A percentile compares a stretch with the other conserved stretches of the same genome.
These are phyloP conservation scores for Phytophthora cactorum DNA, from an alignment of 352 stramenopile species.

Conservation along the genomic window DNA sequence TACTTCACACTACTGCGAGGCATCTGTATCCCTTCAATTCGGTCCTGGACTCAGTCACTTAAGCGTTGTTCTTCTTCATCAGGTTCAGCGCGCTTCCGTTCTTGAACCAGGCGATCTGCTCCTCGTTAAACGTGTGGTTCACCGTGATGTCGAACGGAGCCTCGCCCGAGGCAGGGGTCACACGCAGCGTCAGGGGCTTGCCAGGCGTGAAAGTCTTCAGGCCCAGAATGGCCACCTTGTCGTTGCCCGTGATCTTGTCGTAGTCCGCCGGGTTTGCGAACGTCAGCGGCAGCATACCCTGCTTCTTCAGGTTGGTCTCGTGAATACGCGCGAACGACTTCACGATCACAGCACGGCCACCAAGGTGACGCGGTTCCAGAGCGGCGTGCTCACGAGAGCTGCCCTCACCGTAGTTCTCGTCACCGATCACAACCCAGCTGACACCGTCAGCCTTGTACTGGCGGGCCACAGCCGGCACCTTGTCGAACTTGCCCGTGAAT, in stretches of 20 bases:
- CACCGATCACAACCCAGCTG: slow-evolving; percentile 92
- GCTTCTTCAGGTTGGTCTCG: slow-evolving; percentile 97
- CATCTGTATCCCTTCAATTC: slow-evolving; percentile 43
- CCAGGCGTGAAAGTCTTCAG: slow-evolving; percentile 85
- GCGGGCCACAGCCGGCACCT: slow-evolving; percentile 89
- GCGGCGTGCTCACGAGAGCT: slow-evolving; percentile 93
- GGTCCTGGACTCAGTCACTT: slow-evolving; percentile 36
- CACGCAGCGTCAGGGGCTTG: slow-evolving; percentile 87
- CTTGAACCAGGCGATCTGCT: slow-evolving; percentile 97
- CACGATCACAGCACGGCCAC: slow-evolving; percentile 90
- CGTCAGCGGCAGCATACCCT: slow-evolving; percentile 93
- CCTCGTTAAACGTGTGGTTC: slow-evolving; percentile 95
- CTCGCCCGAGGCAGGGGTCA: slow-evolving; percentile 69
- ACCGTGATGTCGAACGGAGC: slow-evolving; percentile 89
- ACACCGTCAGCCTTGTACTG: slow-evolving; percentile 92
- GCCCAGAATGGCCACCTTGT: slow-evolving; percentile 92
- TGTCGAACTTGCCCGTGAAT: slow-evolving; percentile 86
- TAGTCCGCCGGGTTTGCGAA: slow-evolving; percentile 94
- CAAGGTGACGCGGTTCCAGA: slow-evolving; percentile 92
- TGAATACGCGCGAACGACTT: slow-evolving; percentile 96
- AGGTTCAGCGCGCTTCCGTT: slow-evolving; percentile 93
- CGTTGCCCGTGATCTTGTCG: slow-evolving; percentile 91
- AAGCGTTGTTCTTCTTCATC: slow-evolving; percentile 93
- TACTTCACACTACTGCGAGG: slow-evolving; percentile 46
- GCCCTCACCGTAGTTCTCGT: slow-evolving; percentile 96